phyloP scores from a whole-genome alignment of 2,329 filamentous ascomycete genomes.

The Neoscytalidium dimidiatum region DNA sequence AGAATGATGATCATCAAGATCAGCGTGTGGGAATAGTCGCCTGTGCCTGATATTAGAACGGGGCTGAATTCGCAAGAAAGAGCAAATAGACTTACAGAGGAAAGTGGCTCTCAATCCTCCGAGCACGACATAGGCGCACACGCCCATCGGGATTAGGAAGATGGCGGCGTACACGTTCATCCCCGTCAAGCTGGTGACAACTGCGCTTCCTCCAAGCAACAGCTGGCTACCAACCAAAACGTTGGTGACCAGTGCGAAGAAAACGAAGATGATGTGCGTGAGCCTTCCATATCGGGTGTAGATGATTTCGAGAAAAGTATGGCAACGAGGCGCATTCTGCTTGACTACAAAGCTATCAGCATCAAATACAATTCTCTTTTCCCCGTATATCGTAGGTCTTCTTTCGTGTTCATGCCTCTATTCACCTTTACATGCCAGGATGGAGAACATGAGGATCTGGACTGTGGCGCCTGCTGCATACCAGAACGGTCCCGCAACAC shows the following conservation, averaged over 20 bases:
- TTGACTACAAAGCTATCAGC: conserved; percentile 45
- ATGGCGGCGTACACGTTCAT: conserved; percentile 48
- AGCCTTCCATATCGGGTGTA: conserved; percentile 48
- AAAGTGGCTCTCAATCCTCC: conserved; percentile 46
- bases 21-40: conserved; percentile 41
- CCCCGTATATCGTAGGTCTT: too few relatives aligned
- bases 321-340: conserved; percentile 54
- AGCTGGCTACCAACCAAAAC: conserved; percentile 52
- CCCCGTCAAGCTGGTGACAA: conserved; percentile 45
- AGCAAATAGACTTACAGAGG: conserved; percentile 26
- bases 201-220: conserved; percentile 41
- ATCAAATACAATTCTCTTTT: background rate
- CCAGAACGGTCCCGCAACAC: conserved; percentile 37
- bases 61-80: background rate
- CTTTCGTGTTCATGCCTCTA: conserved; percentile 22
- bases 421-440: conserved; percentile 39
- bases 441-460: conserved; percentile 47
- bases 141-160: conserved; percentile 46
- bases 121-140: conserved; percentile 37
- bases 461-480: conserved; percentile 48
- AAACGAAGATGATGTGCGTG: conserved; percentile 56
- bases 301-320: conserved; percentile 57
- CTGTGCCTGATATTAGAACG: background rate
- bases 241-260: conserved; percentile 52
- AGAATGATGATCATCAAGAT: conserved; percentile 48